A percentile compares a stretch with the other conserved stretches of the same genome.
Evolutionary conservation across 306 rosid species (phyloP).

Genomic region (Acacia acuminata): DNA sequence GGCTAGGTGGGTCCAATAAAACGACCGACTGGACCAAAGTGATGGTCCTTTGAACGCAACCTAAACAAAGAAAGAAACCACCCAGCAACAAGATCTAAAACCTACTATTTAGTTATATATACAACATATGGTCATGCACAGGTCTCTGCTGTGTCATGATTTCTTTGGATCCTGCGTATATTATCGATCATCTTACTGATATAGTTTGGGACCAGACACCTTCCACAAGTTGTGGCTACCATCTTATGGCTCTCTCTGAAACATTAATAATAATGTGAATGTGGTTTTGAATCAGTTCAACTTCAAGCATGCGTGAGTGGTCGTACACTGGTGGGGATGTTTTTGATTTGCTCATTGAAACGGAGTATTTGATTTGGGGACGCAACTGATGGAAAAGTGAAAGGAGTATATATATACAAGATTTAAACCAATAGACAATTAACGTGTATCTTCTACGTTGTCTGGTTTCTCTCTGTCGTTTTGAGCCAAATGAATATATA

Average conservation of each 20-base stretch:
- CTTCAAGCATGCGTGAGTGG: background rate
- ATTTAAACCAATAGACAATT: background rate
- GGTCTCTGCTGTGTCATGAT: slow-evolving; percentile 5
- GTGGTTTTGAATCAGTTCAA: background rate
- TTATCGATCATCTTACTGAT: background rate
- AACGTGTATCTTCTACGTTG: slow-evolving; percentile 13
- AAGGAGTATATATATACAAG: background rate
- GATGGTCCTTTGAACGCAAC: slow-evolving; percentile 28
- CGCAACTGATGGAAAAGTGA: background rate
- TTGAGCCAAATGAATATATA: slow-evolving; percentile 20
- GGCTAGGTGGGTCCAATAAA: slow-evolving; percentile 21
- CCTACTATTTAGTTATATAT: background rate
- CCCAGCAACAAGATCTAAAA: background rate
- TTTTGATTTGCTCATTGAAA: background rate
- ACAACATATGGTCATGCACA: background rate
- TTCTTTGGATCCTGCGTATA: background rate
- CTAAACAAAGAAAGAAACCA: background rate
- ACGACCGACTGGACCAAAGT: slow-evolving; percentile 12
- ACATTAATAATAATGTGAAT: background rate
- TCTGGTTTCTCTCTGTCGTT: slow-evolving; percentile 26
- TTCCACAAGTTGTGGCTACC: background rate
- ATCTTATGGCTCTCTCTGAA: background rate
- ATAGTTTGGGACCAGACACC: slow-evolving; percentile 25
- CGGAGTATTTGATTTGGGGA: background rate
- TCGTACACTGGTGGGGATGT: background rate